A percentile compares a stretch with the other conserved stretches of the same genome.
phyloP scores from a whole-genome alignment of 2,329 filamentous ascomycete genomes.

The Hyphodiscus sp. region DNA sequence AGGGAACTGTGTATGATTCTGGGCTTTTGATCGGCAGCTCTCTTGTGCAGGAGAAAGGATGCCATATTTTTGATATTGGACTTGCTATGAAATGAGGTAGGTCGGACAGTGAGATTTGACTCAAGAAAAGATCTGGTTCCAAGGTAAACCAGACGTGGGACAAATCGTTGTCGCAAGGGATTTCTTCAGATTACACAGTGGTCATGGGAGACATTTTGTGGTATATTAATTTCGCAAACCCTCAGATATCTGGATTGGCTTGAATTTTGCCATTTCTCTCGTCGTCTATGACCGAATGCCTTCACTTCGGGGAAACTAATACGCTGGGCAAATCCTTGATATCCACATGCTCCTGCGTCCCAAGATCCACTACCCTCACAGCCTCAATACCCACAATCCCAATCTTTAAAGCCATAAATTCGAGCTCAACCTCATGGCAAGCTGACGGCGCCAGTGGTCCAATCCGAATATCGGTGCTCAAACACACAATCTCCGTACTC shows the following conservation, averaged over 20 bases:
- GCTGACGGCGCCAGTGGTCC: constrained; percentile 66
- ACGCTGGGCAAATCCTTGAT: constrained; percentile 68
- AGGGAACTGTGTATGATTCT: too few relatives aligned
- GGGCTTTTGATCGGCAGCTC: too few relatives aligned
- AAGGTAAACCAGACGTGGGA: too few relatives aligned
- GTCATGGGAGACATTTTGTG: too few relatives aligned
- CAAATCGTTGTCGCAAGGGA: too few relatives aligned
- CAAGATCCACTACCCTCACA: constrained; percentile 66
- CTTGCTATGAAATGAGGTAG: too few relatives aligned
- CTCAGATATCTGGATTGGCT: neutral
- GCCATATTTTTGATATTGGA: too few relatives aligned
- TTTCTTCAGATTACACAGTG: too few relatives aligned
- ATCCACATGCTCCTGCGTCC: constrained; percentile 69
- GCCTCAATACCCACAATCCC: constrained; percentile 68
- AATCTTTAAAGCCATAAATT: constrained; percentile 60
- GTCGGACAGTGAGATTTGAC: too few relatives aligned
- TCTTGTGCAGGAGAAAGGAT: too few relatives aligned
- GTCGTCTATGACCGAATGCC: neutral
- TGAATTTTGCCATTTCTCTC: too few relatives aligned
- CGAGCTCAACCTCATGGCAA: constrained; percentile 67
- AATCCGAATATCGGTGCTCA: constrained; percentile 68
- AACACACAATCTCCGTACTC: constrained; percentile 61
- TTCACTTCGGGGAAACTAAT: constrained; percentile 37
- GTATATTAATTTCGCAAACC: neutral
- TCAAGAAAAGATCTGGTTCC: too few relatives aligned